These are phyloP conservation scores for Boeremia lycopersici DNA, from an alignment of 2,329 filamentous ascomycete species.

Conservation along the genomic window DNA sequence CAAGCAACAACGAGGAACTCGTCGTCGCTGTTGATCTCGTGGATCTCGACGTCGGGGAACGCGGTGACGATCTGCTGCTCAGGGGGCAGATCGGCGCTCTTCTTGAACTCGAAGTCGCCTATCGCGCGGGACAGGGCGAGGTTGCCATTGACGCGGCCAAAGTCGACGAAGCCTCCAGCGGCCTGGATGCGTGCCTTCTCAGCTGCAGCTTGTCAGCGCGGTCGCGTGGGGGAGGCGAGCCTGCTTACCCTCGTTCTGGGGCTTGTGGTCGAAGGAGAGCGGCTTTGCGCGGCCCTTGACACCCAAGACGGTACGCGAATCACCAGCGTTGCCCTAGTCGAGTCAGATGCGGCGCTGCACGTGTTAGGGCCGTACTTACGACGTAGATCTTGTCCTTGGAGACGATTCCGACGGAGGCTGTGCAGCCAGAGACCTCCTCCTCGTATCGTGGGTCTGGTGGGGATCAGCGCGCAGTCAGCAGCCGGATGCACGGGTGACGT, in stretches of 20 bases:
- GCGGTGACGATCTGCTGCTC: conserved; percentile 99
- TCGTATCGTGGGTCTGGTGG: conserved; percentile 88
- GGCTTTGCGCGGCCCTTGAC: conserved; percentile 98
- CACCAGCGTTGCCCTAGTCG: conserved; percentile 87
- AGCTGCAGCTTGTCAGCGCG: conserved; percentile 58
- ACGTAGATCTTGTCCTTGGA: conserved; percentile 92
- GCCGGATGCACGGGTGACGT: conserved; percentile 40
- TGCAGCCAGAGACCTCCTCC: conserved; percentile 97
- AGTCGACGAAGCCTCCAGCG: conserved; percentile 96
- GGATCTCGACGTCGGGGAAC: conserved; percentile 89
- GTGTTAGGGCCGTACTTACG: conserved; percentile 64
- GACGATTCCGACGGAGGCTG: conserved; percentile 87
- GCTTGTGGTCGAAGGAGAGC: conserved; percentile 98
- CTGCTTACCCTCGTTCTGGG: conserved; percentile 85
- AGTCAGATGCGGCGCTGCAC: conserved; percentile 22
- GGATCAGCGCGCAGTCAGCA: conserved; percentile 35
- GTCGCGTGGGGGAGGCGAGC: conserved; percentile 5
- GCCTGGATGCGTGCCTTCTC: conserved; percentile 96
- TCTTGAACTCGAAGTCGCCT: conserved; percentile 99
- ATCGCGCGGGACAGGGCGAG: conserved; percentile 95
- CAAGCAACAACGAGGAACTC: conserved; percentile 70
- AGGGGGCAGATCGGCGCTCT: conserved; percentile 94
- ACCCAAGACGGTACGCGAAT: conserved; percentile 92
- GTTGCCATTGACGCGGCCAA: conserved; percentile 97
- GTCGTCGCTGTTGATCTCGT: conserved; percentile 90